These are phyloP conservation scores for Aspergillus neotritici DNA, from an alignment of 2,329 filamentous ascomycete genomes.

Conservation along the genomic window DNA sequence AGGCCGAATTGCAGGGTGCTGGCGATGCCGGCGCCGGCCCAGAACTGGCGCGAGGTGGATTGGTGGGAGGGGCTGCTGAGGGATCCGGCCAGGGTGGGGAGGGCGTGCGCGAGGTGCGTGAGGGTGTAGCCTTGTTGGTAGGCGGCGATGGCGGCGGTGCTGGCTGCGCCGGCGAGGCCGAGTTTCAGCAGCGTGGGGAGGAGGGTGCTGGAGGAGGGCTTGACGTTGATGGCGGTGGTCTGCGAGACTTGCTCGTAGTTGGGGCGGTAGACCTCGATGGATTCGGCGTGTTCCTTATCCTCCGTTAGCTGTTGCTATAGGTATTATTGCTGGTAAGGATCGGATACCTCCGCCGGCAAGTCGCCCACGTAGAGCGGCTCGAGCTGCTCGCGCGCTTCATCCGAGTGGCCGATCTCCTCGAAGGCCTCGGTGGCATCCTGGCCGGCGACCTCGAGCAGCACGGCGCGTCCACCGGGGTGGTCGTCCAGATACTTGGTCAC, in stretches of 20 bases:
- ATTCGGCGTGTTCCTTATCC: conserved; percentile 15
- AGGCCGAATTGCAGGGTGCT: conserved; percentile 15
- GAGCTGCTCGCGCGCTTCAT: conserved; percentile 39
- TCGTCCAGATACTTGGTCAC: conserved; percentile 53
- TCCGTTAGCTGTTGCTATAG: not conserved
- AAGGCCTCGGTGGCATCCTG: conserved; percentile 38
- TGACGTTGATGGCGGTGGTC: conserved; percentile 13
- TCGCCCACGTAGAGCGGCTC: conserved; percentile 30
- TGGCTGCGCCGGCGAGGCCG: conserved; percentile 4
- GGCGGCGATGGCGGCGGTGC: conserved; percentile 1
- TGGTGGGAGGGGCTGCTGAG: not conserved
- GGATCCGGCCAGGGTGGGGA: not conserved
- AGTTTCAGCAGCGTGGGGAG: conserved; percentile 4
- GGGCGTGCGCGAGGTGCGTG: not conserved
- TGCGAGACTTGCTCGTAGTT: conserved; percentile 18
- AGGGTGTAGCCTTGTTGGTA: conserved; percentile 3
- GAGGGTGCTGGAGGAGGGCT: not conserved
- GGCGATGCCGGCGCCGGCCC: conserved; percentile 17
- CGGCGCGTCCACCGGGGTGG: conserved; percentile 46
- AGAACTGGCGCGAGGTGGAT: conserved; percentile 9
- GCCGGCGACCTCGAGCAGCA: conserved; percentile 37
- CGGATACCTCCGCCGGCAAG: conserved; percentile 15
- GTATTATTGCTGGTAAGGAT: not conserved
- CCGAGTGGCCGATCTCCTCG: conserved; percentile 40
- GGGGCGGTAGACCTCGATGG: conserved; percentile 16